Evolutionary conservation across 371 early-diverging fungal genomes (phyloP).

Genomic region (Amoeboaphelidium protococcarum): DNA sequence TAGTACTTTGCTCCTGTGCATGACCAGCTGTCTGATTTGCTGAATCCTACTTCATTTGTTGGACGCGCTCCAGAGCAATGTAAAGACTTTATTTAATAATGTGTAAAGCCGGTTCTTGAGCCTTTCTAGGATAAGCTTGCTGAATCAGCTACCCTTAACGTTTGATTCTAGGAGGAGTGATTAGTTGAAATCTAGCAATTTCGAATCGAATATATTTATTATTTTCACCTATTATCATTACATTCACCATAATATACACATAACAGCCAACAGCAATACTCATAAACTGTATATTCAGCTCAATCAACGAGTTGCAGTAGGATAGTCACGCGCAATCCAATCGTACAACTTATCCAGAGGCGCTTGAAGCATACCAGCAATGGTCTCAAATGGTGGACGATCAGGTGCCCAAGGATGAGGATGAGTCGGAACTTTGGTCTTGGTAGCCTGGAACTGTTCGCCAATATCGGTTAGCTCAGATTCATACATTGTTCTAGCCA

Average conservation of each 20-base stretch:
- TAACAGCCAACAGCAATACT: no score
- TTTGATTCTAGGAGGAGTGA: no score
- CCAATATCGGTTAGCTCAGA: not conserved
- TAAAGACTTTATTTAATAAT: slow-evolving; percentile 42
- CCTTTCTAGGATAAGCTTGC: slow-evolving; percentile 29
- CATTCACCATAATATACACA: no score
- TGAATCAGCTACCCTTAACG: slow-evolving; percentile 2
- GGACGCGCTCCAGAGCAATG: slow-evolving; percentile 89
- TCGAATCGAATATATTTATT: not conserved
- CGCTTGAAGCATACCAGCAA: not conserved
- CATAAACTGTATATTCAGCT: no score
- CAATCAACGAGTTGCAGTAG: no score
- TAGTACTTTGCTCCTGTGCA: slow-evolving; percentile 68
- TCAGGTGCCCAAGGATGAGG: not conserved
- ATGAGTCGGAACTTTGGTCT: not conserved
- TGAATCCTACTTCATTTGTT: slow-evolving; percentile 75
- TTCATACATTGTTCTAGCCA: not conserved
- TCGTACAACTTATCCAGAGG: not conserved
- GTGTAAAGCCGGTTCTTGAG: slow-evolving; percentile 59
- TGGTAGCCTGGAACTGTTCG: not conserved
- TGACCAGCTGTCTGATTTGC: slow-evolving; percentile 36
- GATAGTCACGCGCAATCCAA: not conserved
- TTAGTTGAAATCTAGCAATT: no score
- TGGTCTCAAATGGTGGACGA: not conserved
- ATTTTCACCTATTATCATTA: no score